Evolutionary conservation across 1,284 basidiomycete genomes (phyloP).

Genomic region (Pseudozyma hubeiensis): DNA sequence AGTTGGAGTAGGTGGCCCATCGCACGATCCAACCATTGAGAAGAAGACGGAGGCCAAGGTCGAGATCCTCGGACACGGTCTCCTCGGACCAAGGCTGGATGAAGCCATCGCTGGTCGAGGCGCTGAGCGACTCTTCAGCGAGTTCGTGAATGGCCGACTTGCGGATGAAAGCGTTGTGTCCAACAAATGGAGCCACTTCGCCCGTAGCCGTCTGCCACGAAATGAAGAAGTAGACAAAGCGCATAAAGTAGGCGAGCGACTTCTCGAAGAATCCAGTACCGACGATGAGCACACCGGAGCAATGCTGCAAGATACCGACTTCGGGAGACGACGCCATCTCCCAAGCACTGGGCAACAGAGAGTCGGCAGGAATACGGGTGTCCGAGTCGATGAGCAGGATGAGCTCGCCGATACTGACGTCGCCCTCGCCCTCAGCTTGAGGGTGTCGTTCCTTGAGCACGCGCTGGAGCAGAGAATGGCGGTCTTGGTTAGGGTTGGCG

Average conservation of each 20-base stretch:
- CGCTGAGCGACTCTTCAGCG: conserved; percentile 74
- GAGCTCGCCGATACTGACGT: conserved; percentile 56
- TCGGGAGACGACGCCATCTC: conserved; percentile 82
- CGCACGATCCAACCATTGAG: conserved; percentile 76
- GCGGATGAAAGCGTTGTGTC: conserved; percentile 74
- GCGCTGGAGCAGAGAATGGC: conserved; percentile 21
- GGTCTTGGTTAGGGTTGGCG: conserved; percentile 21
- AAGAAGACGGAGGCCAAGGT: conserved; percentile 75
- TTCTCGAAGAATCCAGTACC: conserved; percentile 87
- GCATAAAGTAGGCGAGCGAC: conserved; percentile 80
- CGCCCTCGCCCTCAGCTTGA: conserved; percentile 36
- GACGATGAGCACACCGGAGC: conserved; percentile 84
- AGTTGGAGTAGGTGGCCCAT: conserved; percentile 84
- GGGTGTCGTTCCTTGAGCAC: conserved; percentile 68
- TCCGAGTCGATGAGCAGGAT: conserved; percentile 75
- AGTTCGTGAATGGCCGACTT: conserved; percentile 82
- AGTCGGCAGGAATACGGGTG: conserved; percentile 85
- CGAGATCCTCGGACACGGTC: conserved; percentile 86
- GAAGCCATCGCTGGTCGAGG: conserved; percentile 76
- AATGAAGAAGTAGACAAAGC: conserved; percentile 56
- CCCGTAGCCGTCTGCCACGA: conserved; percentile 70
- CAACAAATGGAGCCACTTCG: conserved; percentile 78
- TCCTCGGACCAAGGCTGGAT: conserved; percentile 78
- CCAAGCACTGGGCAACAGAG: conserved; percentile 83
- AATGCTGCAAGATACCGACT: conserved; percentile 83